These are phyloP conservation scores for Trichoderma erinaceum DNA, from an alignment of 495 filamentous ascomycete genomes.

Conservation along the genomic window DNA sequence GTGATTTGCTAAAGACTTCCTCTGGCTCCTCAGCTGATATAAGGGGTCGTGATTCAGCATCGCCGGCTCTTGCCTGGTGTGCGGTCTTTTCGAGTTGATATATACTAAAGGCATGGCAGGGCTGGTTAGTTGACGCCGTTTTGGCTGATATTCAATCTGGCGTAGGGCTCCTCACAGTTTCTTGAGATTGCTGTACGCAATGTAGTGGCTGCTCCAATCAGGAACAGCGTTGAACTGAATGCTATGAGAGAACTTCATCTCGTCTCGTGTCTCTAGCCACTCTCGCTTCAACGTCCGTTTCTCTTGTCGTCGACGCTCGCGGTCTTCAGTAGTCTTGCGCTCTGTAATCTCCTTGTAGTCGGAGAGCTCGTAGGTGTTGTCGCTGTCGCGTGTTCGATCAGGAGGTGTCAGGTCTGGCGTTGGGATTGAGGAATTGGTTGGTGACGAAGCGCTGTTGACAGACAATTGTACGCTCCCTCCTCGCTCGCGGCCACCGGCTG, in stretches of 20 bases:
- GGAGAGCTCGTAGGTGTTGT: constrained; percentile 31
- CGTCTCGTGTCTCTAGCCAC: constrained; percentile 59
- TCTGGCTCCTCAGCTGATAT: constrained; percentile 69
- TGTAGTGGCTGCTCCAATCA: constrained; percentile 97
- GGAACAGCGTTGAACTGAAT: constrained; percentile 99
- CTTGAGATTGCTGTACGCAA: constrained; percentile 97
- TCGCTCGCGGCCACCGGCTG: constrained; percentile 28
- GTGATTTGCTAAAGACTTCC: constrained; percentile 64
- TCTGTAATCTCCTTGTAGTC: constrained; percentile 23
- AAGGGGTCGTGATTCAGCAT: constrained; percentile 80
- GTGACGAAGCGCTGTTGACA: constrained; percentile 15
- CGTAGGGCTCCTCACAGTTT: constrained; percentile 65
- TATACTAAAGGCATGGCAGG: constrained; percentile 52
- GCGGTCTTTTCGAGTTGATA: constrained; percentile 83
- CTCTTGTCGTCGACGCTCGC: constrained; percentile 23
- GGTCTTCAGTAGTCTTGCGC: constrained; percentile 18
- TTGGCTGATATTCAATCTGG: neutral
- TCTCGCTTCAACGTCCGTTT: constrained; percentile 45
- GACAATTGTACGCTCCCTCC: constrained; percentile 32
- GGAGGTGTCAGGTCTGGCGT: neutral
- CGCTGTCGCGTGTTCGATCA: neutral
- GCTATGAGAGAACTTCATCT: constrained; percentile 99
- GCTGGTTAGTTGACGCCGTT: neutral
- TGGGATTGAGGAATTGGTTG: neutral
- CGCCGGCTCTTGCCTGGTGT: constrained; percentile 48